Evolutionary conservation across 768 basidiomycete genomes (phyloP), one percentile per base, ranked within the genome.

Genomic region (Podaxis sp.): DNA sequence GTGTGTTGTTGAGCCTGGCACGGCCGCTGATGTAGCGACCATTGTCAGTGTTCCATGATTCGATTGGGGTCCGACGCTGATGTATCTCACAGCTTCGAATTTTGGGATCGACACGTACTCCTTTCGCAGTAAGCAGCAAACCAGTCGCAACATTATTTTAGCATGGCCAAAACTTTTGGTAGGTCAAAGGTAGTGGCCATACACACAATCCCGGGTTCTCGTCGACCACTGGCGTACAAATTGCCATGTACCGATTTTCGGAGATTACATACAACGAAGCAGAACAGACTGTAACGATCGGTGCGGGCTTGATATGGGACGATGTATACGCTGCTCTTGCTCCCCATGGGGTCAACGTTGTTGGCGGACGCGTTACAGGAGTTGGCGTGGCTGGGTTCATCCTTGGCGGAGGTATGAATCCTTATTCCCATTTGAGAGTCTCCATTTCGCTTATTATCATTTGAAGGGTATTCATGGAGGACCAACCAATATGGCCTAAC

Each of bases 121-220:
- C 83, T 1, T 86, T 87, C 64, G 85, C 84, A 3, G 86, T 85
- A 54, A 41, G 54, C 24, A 4, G 51, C 48, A 50, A 0, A 66
- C 73, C 50, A 37, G 72, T 0, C 66, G 73, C 30, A 65, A 77
- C 5, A 76, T 77, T 60, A 73, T 73, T 57, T 77, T 69, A 2
- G 50, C 76, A 13, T 73, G 74, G 66, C 73, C 72, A 44, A 26
- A 51, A 49, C 26, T 56, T 3, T 50, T 8, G 17, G 10, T 50
- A 86, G 86, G 80, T 88, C 58, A 88, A 86, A 70, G 82, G 86
- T n/a, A 87, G 84, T 15, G 87, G 87, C 0, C 87, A 88, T 69
- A 63, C 81, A 0, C 66, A 77, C 2, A 87, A 86, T 66, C 80
- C 77, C 0, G 81, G 81, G 1, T 87, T 87, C 63, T 85, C 85